A percentile compares a stretch with the other conserved stretches of the same genome.
These are phyloP conservation scores for Cyclostephanos tholiformis DNA, from an alignment of 108 stramenopile genomes.

Conservation along the genomic window DNA sequence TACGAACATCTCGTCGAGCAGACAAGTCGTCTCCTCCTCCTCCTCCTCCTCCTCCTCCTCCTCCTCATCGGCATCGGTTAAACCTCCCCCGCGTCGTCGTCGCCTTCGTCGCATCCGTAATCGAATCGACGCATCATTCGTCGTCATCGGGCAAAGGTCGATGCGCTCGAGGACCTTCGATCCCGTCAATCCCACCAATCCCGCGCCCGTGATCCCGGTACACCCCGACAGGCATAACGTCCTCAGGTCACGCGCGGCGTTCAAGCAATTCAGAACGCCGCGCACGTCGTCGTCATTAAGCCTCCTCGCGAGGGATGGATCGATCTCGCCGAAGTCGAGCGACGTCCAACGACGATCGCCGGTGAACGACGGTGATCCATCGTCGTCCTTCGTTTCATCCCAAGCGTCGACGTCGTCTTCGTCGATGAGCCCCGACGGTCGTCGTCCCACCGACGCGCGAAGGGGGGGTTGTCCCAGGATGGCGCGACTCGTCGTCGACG, in stretches of 20 bases:
- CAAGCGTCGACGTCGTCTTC: no score
- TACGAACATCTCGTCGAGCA: not conserved
- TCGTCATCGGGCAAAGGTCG: not conserved
- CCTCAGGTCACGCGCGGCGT: not conserved
- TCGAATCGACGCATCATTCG: not conserved
- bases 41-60: no score
- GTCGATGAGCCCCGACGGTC: no score
- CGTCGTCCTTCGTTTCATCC: not conserved
- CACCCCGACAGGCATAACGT: constrained; percentile 13
- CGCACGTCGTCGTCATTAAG: constrained; percentile 24
- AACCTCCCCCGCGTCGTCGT: not conserved
- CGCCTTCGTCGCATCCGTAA: no score
- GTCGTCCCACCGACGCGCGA: not conserved
- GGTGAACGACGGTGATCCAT: not conserved
- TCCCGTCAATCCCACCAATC: constrained; percentile 15
- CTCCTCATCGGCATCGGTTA: not conserved
- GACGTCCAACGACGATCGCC: constrained; percentile 1
- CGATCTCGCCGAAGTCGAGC: constrained; percentile 24
- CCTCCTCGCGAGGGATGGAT: constrained; percentile 11
- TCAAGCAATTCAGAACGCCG: constrained; percentile 1
- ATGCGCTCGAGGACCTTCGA: constrained; percentile 16
- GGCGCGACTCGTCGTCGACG: constrained; percentile 3
- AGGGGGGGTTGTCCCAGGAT: not conserved
- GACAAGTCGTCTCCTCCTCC: not conserved
- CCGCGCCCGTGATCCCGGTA: constrained; percentile 15